Conservation (phyloP, 2,329 filamentous ascomycete species). For the Rasamsonia emersonii region DNA sequence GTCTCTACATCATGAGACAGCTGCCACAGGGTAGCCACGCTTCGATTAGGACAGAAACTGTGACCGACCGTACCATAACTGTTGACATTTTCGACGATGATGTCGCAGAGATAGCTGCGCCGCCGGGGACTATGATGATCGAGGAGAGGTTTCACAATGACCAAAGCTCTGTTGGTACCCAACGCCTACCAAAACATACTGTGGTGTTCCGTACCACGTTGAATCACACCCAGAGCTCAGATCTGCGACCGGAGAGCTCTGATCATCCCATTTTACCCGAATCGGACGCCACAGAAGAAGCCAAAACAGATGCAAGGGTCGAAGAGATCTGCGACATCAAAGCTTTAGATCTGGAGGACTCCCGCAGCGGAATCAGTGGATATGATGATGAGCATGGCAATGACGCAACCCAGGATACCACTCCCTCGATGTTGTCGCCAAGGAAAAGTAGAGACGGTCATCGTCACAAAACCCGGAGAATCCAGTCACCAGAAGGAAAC, state of each 20-base stretch:
- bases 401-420: not conserved
- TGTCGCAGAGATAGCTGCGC: slow-evolving; percentile 33
- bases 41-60: slow-evolving; percentile 33
- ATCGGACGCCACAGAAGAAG: slow-evolving; percentile 1
- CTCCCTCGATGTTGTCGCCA: not conserved
- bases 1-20: slow-evolving; percentile 40
- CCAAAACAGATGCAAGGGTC: not conserved
- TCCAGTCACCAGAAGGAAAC: not conserved
- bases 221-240: slow-evolving; percentile 30
- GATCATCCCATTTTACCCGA: not conserved
- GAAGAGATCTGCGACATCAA: too few relatives aligned
- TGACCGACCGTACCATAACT: slow-evolving; percentile 38
- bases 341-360: too few relatives aligned
- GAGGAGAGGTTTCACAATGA: slow-evolving; percentile 42
- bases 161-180: slow-evolving; percentile 29
- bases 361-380: not conserved
- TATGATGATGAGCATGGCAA: not conserved
- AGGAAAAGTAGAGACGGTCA: not conserved
- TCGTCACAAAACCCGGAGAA: not conserved
- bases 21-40: slow-evolving; percentile 34
- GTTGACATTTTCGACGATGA: slow-evolving; percentile 39
- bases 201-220: slow-evolving; percentile 38
- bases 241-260: slow-evolving; percentile 19
- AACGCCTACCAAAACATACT: slow-evolving; percentile 31
- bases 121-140: slow-evolving; percentile 38